phyloP scores from a whole-genome alignment of 768 basidiomycete species.

The Fomitopsis pulvina region DNA sequence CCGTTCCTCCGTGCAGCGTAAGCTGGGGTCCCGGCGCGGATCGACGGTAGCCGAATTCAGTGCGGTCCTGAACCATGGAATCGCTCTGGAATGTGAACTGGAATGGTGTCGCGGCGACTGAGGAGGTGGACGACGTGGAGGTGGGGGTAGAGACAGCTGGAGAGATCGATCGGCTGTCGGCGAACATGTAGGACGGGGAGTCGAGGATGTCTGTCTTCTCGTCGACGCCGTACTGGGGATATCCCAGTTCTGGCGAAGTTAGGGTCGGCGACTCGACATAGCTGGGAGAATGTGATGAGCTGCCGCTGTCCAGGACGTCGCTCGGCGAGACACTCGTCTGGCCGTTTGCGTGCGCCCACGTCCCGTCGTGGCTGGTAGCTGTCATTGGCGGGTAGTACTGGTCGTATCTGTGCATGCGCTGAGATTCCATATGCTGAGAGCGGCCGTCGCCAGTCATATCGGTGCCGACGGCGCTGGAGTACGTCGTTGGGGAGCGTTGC shows the following conservation, averaged over 20 bases:
- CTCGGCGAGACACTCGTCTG: slow-evolving; percentile 29
- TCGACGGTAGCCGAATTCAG: slow-evolving; percentile 64
- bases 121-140: slow-evolving; percentile 46
- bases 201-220: slow-evolving; percentile 54
- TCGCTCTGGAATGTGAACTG: slow-evolving; percentile 59
- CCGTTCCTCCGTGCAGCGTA: slow-evolving; percentile 66
- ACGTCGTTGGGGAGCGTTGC: slow-evolving; percentile 41
- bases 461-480: slow-evolving; percentile 26
- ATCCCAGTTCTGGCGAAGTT: slow-evolving; percentile 41
- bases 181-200: slow-evolving; percentile 49
- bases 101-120: slow-evolving; percentile 52
- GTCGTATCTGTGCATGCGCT: slow-evolving; percentile 45
- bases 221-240: slow-evolving; percentile 42
- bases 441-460: slow-evolving; percentile 20
- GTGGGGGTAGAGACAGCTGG: slow-evolving; percentile 59
- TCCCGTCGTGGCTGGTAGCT: slow-evolving; percentile 21
- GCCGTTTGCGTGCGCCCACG: slow-evolving; percentile 23
- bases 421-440: slow-evolving; percentile 27
- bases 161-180: slow-evolving; percentile 66
- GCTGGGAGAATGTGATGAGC: slow-evolving; percentile 45
- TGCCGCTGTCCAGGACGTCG: slow-evolving; percentile 31
- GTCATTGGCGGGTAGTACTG: slow-evolving; percentile 40
- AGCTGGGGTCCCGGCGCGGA: slow-evolving; percentile 52
- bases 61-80: slow-evolving; percentile 43
- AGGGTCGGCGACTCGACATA: slow-evolving; percentile 52